Base-by-base conservation (phyloP, 345 rosid species). In the Melastoma malabathricum region DNA sequence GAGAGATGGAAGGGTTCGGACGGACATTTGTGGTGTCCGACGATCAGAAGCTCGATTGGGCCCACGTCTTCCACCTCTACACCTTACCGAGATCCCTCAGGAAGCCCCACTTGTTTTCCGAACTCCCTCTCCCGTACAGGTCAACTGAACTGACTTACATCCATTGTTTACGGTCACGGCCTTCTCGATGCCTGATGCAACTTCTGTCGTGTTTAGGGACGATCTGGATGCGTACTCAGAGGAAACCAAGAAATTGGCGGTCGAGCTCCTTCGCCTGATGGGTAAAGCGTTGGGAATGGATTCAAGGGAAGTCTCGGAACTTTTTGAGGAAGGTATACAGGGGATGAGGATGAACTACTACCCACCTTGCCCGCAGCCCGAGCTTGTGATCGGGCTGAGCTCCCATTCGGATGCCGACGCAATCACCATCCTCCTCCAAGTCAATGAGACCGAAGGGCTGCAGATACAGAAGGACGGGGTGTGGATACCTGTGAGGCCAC, bases 31-130 rank as follows among this genome's bases (percentile, higher is more conserved):
- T 56, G 39, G 43, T 56, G 13, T 56, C 59, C 22, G 59, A 56
- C 18, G 50, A 56, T 6, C 59, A 56, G 59, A 56, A 56, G 51
- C 59, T 56, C 17, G 59, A 56, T 45, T 56, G 59, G 59, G 59
- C 48, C 4, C 50, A 56, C 20, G 18, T 56, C 19, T 56, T 56
- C 43, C 45, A 45, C 59, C 13, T 46, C 5, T 7, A 23, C 50
- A 56, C 44, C 9, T 43, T 56, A 5, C 59, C 59, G 14, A 20
- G 43, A 18, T 20, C 44, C 39, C 47, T 56, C 31, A 19, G 59
- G 50, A 44, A 56, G 20, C 59, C 50, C 6, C 43, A 45, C 31
- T 29, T 56, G 34, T 56, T 20, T 16, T 29, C 59, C 10, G 10
- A 20, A 31, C 59, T 56, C 18, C 59, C 59, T 20, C 43, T 23